Percentiles rank a stretch among this genome's conserved stretches.
Conservation (phyloP, 441 rosid species). For the Biscutella auriculata region DNA sequence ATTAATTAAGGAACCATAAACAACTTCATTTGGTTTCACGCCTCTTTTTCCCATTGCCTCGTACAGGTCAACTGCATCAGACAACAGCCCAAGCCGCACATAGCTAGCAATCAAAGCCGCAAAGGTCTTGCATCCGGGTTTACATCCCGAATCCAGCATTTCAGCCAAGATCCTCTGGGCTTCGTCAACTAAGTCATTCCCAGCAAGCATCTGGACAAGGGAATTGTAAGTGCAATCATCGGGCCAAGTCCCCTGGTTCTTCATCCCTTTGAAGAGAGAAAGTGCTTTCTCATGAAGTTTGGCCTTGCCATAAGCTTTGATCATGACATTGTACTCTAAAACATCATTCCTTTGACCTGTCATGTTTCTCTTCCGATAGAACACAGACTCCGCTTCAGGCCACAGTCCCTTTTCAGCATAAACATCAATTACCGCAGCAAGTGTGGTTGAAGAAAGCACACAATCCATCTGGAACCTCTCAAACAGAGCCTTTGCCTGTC, state of each 20-base stretch:
- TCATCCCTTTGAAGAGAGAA: slow-evolving; percentile 67
- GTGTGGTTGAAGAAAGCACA: slow-evolving; percentile 43
- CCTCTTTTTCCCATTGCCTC: slow-evolving; percentile 48
- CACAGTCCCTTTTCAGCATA: slow-evolving; percentile 73
- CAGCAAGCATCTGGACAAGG: slow-evolving; percentile 67
- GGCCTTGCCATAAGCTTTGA: slow-evolving; percentile 82
- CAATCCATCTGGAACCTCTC: slow-evolving; percentile 35
- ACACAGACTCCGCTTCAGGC: slow-evolving; percentile 69
- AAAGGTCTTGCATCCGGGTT: slow-evolving; percentile 52
- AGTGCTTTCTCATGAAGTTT: slow-evolving; percentile 70
- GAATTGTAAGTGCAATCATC: slow-evolving; percentile 83
- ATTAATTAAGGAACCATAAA: slow-evolving; percentile 66
- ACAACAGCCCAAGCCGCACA: slow-evolving; percentile 55
- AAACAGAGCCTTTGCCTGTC: slow-evolving; percentile 36
- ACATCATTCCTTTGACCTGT: slow-evolving; percentile 41
- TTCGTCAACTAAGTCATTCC: slow-evolving; percentile 57
- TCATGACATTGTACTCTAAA: slow-evolving; percentile 71
- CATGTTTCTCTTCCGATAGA: slow-evolving; percentile 38
- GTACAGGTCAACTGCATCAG: slow-evolving; percentile 44
- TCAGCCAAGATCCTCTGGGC: slow-evolving; percentile 57
- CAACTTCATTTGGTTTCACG: slow-evolving; percentile 75
- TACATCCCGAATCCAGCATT: slow-evolving; percentile 55
- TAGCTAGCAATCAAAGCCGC: slow-evolving; percentile 63
- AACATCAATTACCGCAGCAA: slow-evolving; percentile 59
- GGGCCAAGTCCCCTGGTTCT: slow-evolving; percentile 77